Evolutionary conservation across 441 rosid genomes (phyloP).

Genomic region (Rhodomyrtus psidioides): DNA sequence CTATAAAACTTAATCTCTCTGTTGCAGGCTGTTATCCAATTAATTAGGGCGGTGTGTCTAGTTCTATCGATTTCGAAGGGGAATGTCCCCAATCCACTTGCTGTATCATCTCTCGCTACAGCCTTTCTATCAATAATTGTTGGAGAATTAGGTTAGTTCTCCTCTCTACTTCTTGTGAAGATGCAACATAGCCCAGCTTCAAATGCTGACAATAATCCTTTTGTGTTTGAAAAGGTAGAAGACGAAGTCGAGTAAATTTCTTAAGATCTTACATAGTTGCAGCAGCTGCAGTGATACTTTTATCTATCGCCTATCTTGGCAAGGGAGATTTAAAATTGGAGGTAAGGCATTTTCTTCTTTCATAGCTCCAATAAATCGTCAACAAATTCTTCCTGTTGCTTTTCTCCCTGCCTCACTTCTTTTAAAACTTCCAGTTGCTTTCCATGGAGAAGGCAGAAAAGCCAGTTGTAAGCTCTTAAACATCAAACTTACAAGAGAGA

Average conservation of each 20-base stretch:
- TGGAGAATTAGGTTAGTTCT: slow-evolving; percentile 62
- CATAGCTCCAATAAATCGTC: neutral
- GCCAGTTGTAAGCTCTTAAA: neutral
- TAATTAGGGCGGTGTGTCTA: slow-evolving; percentile 25
- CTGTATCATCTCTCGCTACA: slow-evolving; percentile 28
- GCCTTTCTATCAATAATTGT: slow-evolving; percentile 38
- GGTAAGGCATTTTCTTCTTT: slow-evolving; percentile 21
- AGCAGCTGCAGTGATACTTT: slow-evolving; percentile 27
- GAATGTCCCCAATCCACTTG: slow-evolving; percentile 18
- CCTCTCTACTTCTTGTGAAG: neutral
- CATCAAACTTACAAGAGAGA: neutral
- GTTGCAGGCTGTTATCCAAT: slow-evolving; percentile 35
- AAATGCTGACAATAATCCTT: neutral
- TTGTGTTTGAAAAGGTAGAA: slow-evolving; percentile 33
- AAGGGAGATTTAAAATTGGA: slow-evolving; percentile 26
- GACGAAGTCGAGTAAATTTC: slow-evolving; percentile 34
- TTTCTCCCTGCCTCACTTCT: neutral
- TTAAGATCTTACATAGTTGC: slow-evolving; percentile 38
- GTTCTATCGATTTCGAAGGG: slow-evolving; percentile 23
- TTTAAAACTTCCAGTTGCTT: neutral
- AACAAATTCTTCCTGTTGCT: neutral
- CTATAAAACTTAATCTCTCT: neutral
- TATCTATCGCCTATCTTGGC: slow-evolving; percentile 26
- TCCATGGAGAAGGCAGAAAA: neutral
- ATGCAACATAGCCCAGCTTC: neutral